Evolutionary conservation across 106 monocot species (phyloP).

Genomic region (Allium sativum): DNA sequence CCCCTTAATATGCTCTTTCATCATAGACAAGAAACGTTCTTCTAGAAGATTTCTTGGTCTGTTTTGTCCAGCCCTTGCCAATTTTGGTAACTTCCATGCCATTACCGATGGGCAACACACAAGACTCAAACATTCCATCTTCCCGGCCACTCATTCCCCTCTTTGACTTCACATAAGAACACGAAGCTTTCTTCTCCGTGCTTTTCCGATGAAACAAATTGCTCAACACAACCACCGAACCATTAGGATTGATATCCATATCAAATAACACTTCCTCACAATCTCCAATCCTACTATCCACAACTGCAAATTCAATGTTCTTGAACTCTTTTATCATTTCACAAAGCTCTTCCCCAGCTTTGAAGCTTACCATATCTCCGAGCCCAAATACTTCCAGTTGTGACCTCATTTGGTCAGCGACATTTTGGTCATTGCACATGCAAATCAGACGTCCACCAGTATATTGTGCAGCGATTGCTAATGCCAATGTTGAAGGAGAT

Average conservation of each 20-base stretch:
- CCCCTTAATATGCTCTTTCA: neutral
- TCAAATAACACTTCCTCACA: neutral
- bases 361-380: neutral
- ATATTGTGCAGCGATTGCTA: neutral
- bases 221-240: slow-evolving; percentile 17
- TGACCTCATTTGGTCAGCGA: neutral
- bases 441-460: neutral
- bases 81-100: slow-evolving; percentile 15
- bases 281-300: slow-evolving; percentile 3
- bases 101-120: slow-evolving; percentile 9
- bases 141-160: neutral
- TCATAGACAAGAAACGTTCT: slow-evolving; percentile 8
- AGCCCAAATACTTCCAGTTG: slow-evolving; percentile 3
- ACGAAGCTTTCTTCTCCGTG: neutral
- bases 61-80: neutral
- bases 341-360: neutral
- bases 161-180: neutral
- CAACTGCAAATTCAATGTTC: slow-evolving; percentile 17
- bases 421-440: neutral
- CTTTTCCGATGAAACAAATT: slow-evolving; percentile 5
- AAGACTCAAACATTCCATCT: neutral
- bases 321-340: neutral
- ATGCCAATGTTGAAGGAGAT: neutral
- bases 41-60: neutral
- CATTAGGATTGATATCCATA: slow-evolving; percentile 15